These are phyloP conservation scores for Xylariales sp. DNA, from an alignment of 2,329 filamentous ascomycete species.

Conservation along the genomic window DNA sequence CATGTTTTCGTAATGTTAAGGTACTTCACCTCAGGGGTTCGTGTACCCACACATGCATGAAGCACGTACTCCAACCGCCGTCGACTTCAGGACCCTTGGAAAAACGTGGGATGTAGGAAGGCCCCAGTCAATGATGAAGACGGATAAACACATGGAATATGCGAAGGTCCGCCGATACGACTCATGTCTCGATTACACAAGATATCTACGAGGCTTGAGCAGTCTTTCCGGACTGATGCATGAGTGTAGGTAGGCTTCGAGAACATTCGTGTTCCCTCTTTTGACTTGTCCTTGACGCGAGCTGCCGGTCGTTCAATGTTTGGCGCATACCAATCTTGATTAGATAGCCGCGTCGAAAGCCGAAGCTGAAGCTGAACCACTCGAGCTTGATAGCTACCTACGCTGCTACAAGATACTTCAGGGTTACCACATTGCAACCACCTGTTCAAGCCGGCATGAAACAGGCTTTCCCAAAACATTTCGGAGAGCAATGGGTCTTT, in stretches of 20 bases:
- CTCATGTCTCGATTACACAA: neutral
- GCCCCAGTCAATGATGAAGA: constrained; percentile 14
- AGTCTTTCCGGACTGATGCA: neutral
- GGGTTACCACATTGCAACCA: no score
- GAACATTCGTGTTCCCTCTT: constrained; percentile 3
- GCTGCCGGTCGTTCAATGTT: neutral
- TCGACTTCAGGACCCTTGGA: neutral
- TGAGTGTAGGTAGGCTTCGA: constrained; percentile 1
- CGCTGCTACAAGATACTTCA: no score
- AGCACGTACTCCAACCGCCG: no score
- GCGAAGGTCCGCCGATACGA: constrained; percentile 19
- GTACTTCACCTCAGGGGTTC: no score
- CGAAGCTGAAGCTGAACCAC: neutral
- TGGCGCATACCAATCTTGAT: neutral
- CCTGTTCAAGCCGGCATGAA: no score
- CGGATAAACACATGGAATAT: constrained; percentile 21
- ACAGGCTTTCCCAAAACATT: no score
- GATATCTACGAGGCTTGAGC: neutral
- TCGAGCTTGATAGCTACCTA: no score
- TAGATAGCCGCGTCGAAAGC: neutral
- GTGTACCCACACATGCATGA: no score
- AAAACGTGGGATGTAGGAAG: constrained; percentile 22
- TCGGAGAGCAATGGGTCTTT: no score
- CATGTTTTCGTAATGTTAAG: neutral
- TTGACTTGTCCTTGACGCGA: neutral